Percentiles rank a stretch among this genome's conserved stretches.
Evolutionary conservation across 2,329 filamentous ascomycete species (phyloP).

Genomic region (Coniochaeta hoffmannii): DNA sequence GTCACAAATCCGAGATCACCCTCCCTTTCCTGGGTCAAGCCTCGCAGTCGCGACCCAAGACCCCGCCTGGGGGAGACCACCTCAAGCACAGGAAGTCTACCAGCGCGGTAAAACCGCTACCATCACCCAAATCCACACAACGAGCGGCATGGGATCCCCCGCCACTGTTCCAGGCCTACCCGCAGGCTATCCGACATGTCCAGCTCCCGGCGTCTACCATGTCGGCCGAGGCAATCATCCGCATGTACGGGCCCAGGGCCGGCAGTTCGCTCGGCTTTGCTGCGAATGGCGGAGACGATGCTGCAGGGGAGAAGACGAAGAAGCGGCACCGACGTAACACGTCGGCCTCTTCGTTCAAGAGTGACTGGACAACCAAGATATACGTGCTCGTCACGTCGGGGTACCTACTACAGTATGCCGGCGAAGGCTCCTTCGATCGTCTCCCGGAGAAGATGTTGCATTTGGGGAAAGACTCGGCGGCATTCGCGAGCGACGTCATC

Average conservation of each 20-base stretch:
- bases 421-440: conserved; percentile 62
- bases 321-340: conserved; percentile 39
- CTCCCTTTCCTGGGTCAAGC: conserved; percentile 15
- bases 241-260: conserved; percentile 47
- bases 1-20: conserved; percentile 27
- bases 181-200: conserved; percentile 71
- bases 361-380: conserved; percentile 65
- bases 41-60: conserved; percentile 2
- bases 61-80: not conserved
- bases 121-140: conserved; percentile 11
- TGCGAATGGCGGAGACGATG: conserved; percentile 19
- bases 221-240: conserved; percentile 62
- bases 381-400: conserved; percentile 66
- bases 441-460: conserved; percentile 67
- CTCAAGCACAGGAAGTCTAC: conserved; percentile 19
- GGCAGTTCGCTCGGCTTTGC: conserved; percentile 27
- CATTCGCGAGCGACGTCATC: conserved; percentile 73
- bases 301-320: conserved; percentile 27
- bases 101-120: conserved; percentile 13
- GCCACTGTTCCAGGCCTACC: conserved; percentile 79
- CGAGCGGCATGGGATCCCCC: conserved; percentile 56
- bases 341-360: conserved; percentile 32
- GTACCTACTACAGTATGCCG: conserved; percentile 67
- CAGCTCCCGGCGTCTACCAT: conserved; percentile 60
- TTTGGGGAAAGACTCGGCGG: conserved; percentile 66